Percentiles rank a stretch among this genome's conserved stretches.
These are phyloP conservation scores for Pseudonitzschia pungens DNA, from an alignment of 108 stramenopile genomes.

Conservation along the genomic window DNA sequence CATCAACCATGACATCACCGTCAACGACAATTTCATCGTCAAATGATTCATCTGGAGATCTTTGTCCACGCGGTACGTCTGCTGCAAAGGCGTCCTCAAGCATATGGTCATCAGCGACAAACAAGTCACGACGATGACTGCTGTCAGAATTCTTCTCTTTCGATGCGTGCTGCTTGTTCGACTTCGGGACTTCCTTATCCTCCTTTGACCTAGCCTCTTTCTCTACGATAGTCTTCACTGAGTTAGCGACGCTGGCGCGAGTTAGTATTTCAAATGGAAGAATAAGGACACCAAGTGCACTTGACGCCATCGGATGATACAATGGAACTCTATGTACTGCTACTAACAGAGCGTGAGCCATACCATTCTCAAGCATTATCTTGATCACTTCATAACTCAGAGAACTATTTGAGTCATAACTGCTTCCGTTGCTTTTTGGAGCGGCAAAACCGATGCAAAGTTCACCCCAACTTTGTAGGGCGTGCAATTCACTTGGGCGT, in stretches of 20 bases:
- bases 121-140: constrained; percentile 19
- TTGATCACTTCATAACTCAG: constrained; percentile 84
- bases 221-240: constrained; percentile 54
- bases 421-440: constrained; percentile 61
- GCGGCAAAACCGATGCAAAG: constrained; percentile 81
- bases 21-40: constrained; percentile 31
- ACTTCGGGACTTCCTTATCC: constrained; percentile 18
- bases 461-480: constrained; percentile 82
- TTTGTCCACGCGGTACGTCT: constrained; percentile 1
- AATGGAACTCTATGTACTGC: constrained; percentile 77
- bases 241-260: constrained; percentile 55
- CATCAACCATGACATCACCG: constrained; percentile 22
- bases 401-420: constrained; percentile 56
- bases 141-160: constrained; percentile 18
- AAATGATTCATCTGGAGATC: constrained; percentile 2
- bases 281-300: constrained; percentile 59
- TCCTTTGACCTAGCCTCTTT: constrained; percentile 44
- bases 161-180: neutral
- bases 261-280: constrained; percentile 89
- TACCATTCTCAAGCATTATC: constrained; percentile 78
- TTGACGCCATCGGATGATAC: constrained; percentile 74
- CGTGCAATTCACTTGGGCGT: constrained; percentile 49
- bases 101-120: constrained; percentile 59
- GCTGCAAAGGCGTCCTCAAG: constrained; percentile 66
- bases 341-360: constrained; percentile 74